These are phyloP conservation scores for Monilinia vaccinii-corymbosi DNA, from an alignment of 2,329 filamentous ascomycete genomes.

Conservation along the genomic window DNA sequence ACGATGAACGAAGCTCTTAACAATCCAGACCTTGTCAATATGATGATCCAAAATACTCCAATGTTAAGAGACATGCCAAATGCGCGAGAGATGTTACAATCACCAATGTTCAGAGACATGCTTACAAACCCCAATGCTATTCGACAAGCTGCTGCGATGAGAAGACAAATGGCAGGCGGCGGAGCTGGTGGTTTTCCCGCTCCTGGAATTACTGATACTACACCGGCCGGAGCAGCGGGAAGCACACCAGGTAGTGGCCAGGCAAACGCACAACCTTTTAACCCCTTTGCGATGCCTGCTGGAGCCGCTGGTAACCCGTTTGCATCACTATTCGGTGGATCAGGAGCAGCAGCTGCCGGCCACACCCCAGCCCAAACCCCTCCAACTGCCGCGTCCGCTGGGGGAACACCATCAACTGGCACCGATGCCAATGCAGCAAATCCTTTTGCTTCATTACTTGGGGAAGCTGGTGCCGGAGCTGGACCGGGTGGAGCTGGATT, in stretches of 20 bases:
- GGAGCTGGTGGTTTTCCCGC: slow-evolving; percentile 65
- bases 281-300: slow-evolving; percentile 27
- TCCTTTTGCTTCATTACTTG: slow-evolving; percentile 60
- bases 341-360: slow-evolving; percentile 15
- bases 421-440: slow-evolving; percentile 40
- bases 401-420: slow-evolving; percentile 12
- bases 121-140: slow-evolving; percentile 85
- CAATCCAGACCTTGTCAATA: slow-evolving; percentile 89
- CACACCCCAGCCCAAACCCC: slow-evolving; percentile 24
- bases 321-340: slow-evolving; percentile 44
- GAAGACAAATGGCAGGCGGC: slow-evolving; percentile 53
- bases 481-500: background rate
- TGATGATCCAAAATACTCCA: slow-evolving; percentile 89
- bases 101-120: slow-evolving; percentile 82
- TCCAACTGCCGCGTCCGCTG: slow-evolving; percentile 27
- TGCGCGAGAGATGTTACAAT: slow-evolving; percentile 77
- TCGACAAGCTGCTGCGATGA: slow-evolving; percentile 73
- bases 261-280: slow-evolving; percentile 15
- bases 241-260: slow-evolving; percentile 22
- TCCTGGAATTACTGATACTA: slow-evolving; percentile 84
- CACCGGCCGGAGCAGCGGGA: slow-evolving; percentile 39
- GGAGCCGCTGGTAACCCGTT: slow-evolving; percentile 45
- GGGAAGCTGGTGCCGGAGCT: slow-evolving; percentile 30
- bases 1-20: slow-evolving; percentile 91
- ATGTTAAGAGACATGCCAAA: slow-evolving; percentile 64